Evolutionary conservation across 495 filamentous ascomycete species (phyloP), one percentile per base, ranked within the genome.

Genomic region (Parachaetomium inaequale): DNA sequence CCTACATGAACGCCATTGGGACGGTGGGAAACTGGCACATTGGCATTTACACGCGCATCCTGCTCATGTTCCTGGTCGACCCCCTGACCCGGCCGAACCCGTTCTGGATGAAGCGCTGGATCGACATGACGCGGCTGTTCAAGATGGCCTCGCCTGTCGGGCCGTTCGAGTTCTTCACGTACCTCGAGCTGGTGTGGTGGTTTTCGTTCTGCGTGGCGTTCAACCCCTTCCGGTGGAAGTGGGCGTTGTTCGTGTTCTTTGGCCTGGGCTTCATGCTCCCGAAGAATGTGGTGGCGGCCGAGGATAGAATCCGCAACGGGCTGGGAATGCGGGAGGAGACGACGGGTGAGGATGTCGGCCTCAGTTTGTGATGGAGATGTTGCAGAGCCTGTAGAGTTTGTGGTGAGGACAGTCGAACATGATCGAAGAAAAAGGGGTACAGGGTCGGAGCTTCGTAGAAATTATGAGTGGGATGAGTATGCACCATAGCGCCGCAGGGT

Each of bases 141-240:
- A 96, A 96, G 74, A 66, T 66, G 6, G 74, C 80, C 23, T 82
- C 87, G 0, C 90, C 91, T 0, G 87, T 86, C 0, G 82, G 81
- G 2, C 87, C 89, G 0, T 92, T 93, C 68, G 89, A 93, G 66
- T 93, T 96, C 77, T 93, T 94, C 71, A 94, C 91, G 0, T 94
- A 96, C 66, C 79, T 86, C 1, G 90, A 96, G 71, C 75, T 96
- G 53, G 67, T 91, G 12, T 94, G 89, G 77, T 96, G 91, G 91
- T 93, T 92, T 66, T 74, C 85, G 0, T 94, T 93, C 69, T 86
- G 85, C 49, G 81, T 93, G 43, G 76, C 82, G 2, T 81, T 94
- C 67, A 94, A 93, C 68, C 91, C 91, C 0, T 94, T 94, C 73
- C 79, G 90, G 51, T 96, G 91, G 91, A 88, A 88, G 74, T 88